A percentile compares a stretch with the other conserved stretches of the same genome.
Conservation (phyloP, 176 grass and related monocot genomes). For the sorghum (Sorghum bicolor) region DNA sequence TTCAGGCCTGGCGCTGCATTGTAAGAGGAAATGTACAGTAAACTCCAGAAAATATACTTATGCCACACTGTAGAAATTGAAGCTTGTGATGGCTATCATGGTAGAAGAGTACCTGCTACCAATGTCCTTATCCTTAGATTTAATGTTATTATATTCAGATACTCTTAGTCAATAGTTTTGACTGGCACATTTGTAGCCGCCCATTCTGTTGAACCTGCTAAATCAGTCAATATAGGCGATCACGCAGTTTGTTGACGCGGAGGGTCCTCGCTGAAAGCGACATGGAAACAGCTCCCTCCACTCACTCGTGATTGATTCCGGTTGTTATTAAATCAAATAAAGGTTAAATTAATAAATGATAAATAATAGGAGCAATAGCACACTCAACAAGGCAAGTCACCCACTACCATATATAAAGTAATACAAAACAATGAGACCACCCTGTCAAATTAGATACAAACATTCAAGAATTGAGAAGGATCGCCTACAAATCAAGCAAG, state of each 20-base stretch:
- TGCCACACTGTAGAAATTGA: neutral
- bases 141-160: neutral
- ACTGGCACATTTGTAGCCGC: neutral
- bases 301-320: neutral
- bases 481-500: neutral
- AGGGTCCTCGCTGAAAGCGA: constrained; percentile 4
- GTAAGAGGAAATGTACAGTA: neutral
- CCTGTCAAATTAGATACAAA: neutral
- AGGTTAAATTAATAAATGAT: neutral
- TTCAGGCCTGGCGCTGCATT: neutral
- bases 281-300: constrained; percentile 7
- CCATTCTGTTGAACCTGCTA: neutral
- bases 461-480: neutral
- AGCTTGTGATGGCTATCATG: neutral
- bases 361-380: neutral
- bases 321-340: neutral
- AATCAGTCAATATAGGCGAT: neutral
- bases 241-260: neutral
- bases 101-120: neutral
- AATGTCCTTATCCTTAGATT: neutral
- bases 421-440: neutral
- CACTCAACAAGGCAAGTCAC: neutral
- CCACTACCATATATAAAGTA: neutral
- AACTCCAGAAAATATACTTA: neutral
- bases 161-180: neutral